These are phyloP conservation scores for Saccharum spontaneum DNA, from an alignment of 176 grass and related monocot genomes.

Conservation along the genomic window DNA sequence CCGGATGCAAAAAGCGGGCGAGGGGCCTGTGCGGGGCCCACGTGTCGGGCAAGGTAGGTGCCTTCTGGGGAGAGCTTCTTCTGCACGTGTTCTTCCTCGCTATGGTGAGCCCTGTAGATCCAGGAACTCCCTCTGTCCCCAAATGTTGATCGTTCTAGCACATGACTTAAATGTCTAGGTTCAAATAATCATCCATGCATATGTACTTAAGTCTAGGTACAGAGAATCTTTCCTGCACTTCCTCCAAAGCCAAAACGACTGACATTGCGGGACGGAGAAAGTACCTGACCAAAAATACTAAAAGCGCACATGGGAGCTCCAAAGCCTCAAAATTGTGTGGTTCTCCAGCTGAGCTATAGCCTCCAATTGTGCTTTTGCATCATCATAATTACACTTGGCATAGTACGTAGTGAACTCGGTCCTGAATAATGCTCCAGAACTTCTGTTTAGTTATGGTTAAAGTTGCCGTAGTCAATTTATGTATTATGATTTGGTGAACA, in stretches of 20 bases:
- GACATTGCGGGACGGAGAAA: too few species aligned
- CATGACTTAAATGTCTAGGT: too few species aligned
- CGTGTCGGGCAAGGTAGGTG: constrained; percentile 41
- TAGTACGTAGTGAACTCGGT: not conserved
- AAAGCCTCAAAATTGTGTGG: not conserved
- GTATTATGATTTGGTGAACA: too few species aligned
- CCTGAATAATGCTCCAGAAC: not conserved
- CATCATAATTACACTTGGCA: not conserved
- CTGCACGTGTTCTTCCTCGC: constrained; percentile 41
- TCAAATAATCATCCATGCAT: too few species aligned
- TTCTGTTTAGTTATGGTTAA: not conserved
- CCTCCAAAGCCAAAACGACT: too few species aligned
- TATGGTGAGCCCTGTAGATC: not conserved
- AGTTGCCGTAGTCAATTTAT: not conserved
- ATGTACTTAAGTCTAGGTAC: too few species aligned
- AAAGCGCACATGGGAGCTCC: not conserved
- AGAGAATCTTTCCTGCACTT: too few species aligned
- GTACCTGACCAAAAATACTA: not conserved
- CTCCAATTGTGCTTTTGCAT: not conserved
- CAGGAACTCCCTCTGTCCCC: too few species aligned
- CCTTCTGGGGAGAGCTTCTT: constrained; percentile 46
- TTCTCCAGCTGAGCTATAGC: not conserved
- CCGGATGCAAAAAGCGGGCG: not conserved
- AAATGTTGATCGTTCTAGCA: too few species aligned
- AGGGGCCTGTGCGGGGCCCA: constrained; percentile 2